A percentile compares a stretch with the other conserved stretches of the same genome.
These are phyloP conservation scores for Aspergillus intermedius DNA, from an alignment of 2,329 filamentous ascomycete genomes.

Conservation along the genomic window DNA sequence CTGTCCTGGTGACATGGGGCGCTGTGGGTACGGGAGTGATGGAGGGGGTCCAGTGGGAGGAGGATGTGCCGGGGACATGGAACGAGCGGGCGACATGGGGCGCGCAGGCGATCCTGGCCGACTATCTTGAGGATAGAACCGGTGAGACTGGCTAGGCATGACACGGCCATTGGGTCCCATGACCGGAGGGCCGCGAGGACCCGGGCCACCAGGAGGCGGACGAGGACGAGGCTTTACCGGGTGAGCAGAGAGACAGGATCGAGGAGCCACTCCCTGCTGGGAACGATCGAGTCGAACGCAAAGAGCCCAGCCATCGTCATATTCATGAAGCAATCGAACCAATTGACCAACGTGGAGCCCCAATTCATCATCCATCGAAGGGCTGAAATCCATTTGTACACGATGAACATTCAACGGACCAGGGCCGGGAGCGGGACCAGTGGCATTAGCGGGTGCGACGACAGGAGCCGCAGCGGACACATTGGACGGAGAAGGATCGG, in stretches of 20 bases:
- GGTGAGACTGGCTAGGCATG: conserved; percentile 24
- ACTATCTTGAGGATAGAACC: conserved; percentile 30
- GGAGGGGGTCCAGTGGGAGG: conserved; percentile 19
- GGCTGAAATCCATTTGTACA: conserved; percentile 88
- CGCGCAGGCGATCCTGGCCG: conserved; percentile 42
- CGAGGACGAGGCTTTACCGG: conserved; percentile 76
- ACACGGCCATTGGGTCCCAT: conserved; percentile 23
- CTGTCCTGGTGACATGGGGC: conserved; percentile 18
- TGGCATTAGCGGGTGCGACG: conserved; percentile 7
- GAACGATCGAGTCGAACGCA: conserved; percentile 87
- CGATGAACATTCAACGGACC: conserved; percentile 71
- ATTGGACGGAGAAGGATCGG: conserved; percentile 6
- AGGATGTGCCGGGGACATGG: conserved; percentile 16
- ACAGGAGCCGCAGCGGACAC: conserved; percentile 7
- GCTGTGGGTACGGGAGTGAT: conserved; percentile 18
- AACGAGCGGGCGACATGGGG: conserved; percentile 15
- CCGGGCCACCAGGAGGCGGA: conserved; percentile 28
- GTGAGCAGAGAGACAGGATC: conserved; percentile 86
- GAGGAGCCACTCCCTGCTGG: conserved; percentile 84
- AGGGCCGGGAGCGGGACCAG: conserved; percentile 16
- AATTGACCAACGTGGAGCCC: conserved; percentile 73
- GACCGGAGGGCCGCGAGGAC: conserved; percentile 27
- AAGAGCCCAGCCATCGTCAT: conserved; percentile 97
- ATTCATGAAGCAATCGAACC: conserved; percentile 85
- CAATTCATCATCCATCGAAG: conserved; percentile 87